Evolutionary conservation across 2,329 filamentous ascomycete genomes (phyloP), one percentile per base, ranked within the genome.

Genomic region (Sclerotinia minor): DNA sequence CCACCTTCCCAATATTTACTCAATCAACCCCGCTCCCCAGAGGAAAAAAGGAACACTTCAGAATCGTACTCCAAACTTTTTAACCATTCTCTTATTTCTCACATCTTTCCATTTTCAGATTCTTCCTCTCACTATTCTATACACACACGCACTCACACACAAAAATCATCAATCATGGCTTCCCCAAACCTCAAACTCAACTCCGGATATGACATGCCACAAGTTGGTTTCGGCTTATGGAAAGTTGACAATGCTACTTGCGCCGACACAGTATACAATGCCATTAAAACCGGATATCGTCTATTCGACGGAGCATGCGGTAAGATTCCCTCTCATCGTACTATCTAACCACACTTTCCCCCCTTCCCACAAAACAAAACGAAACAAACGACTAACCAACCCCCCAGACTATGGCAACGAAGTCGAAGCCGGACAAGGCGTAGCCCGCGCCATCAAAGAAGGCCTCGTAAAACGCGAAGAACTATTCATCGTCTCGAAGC

Each of bases 401-500:
- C 2, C 44, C 35, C 32, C 75, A 91, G 91, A 94, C 79, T 94
- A 95, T 80, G 90, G 90, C 75, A 94, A 94, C 78, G 92, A 94
- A 80, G 86, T 87, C 73, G 90, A 93, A 79, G 87, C 85, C 72
- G 92, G 91, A 69, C 81, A 93, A 78, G 92, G 92, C 75, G 84
- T 94, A 58, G 86, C 88, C 69, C 89, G 90, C 73, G 92, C 92
- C 75, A 92, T 95, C 80, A 85, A 89, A 77, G 92, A 95, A 13
- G 90, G 91, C 54, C 79, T 94, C 68, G 91, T 94, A 74, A 92
- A 89, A 83, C 89, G 92, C 69, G 87, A 91, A 80, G 92, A 97
- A 32, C 90, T 96, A 78, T 96, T 96, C 86, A 88, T 97, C 77
- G 91, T 94, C 72, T 92, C 90, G 80, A 97, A 96, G 84, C 89